These are phyloP conservation scores for Aureobasidium namibiae DNA, from an alignment of 2,329 filamentous ascomycete genomes.

Conservation along the genomic window DNA sequence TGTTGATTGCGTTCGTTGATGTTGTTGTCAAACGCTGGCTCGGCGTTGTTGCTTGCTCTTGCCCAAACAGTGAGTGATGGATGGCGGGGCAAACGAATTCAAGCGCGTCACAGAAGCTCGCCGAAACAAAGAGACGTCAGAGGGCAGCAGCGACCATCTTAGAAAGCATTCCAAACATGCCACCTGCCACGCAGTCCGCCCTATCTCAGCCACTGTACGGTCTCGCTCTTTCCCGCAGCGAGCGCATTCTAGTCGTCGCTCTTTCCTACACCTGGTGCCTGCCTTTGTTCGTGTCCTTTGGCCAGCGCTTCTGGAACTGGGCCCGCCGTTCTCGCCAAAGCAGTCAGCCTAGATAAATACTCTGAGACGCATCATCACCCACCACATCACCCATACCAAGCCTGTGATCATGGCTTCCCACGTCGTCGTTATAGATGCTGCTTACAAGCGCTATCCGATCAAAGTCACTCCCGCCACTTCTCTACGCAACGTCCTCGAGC, in stretches of 20 bases:
- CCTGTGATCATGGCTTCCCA: constrained; percentile 63
- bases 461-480: constrained; percentile 77
- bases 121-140: constrained; percentile 1
- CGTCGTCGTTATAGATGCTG: constrained; percentile 77
- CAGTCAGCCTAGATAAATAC: not conserved
- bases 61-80: not conserved
- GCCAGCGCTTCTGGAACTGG: constrained; percentile 20
- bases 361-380: not conserved
- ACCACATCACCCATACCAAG: not conserved
- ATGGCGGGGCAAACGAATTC: constrained; percentile 1
- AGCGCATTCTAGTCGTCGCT: constrained; percentile 26
- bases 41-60: not conserved
- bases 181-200: not conserved
- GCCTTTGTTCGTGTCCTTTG: constrained; percentile 22
- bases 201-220: constrained; percentile 19
- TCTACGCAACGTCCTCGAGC: constrained; percentile 74
- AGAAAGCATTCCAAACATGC: not conserved
- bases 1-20: not conserved
- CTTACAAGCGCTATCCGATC: constrained; percentile 67
- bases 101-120: constrained; percentile 3
- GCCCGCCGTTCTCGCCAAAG: constrained; percentile 13
- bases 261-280: constrained; percentile 26
- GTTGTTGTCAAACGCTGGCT: not conserved
- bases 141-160: not conserved
- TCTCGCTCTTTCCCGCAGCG: constrained; percentile 25